These are phyloP conservation scores for Adenanthera pavonina DNA, from an alignment of 306 rosid species.

Conservation along the genomic window DNA sequence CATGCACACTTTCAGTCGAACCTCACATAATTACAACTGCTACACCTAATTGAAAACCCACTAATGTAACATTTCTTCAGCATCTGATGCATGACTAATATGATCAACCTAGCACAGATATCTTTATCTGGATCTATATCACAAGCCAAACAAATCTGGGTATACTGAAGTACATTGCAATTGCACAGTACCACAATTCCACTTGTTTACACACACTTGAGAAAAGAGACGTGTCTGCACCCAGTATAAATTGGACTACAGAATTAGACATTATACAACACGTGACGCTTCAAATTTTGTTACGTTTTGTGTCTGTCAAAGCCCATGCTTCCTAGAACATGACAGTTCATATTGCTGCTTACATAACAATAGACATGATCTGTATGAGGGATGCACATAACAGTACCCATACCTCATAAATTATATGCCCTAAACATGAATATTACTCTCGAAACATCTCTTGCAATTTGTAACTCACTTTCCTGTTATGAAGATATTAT, in stretches of 20 bases:
- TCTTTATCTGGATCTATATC: not conserved
- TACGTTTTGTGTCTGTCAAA: no score
- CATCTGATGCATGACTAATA: not conserved
- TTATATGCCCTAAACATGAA: not conserved
- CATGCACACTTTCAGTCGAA: conserved; percentile 17
- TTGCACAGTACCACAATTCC: not conserved
- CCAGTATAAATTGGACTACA: no score
- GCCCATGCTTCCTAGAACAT: not conserved
- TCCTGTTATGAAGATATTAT: not conserved
- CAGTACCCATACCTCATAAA: not conserved
- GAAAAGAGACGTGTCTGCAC: no score
- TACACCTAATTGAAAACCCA: not conserved
- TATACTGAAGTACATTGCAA: not conserved
- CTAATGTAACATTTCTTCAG: not conserved
- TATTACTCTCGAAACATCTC: not conserved
- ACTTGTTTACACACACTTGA: not conserved
- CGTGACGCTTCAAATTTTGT: no score
- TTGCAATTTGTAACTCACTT: not conserved
- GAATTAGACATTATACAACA: no score
- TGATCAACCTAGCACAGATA: no score
- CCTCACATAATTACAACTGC: conserved; percentile 6
- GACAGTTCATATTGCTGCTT: not conserved
- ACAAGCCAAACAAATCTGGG: not conserved
- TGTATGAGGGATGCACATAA: not conserved
- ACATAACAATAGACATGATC: not conserved